These are phyloP conservation scores for Hansenula lynferdii DNA, from an alignment of 1,139 yeast species.

Conservation along the genomic window DNA sequence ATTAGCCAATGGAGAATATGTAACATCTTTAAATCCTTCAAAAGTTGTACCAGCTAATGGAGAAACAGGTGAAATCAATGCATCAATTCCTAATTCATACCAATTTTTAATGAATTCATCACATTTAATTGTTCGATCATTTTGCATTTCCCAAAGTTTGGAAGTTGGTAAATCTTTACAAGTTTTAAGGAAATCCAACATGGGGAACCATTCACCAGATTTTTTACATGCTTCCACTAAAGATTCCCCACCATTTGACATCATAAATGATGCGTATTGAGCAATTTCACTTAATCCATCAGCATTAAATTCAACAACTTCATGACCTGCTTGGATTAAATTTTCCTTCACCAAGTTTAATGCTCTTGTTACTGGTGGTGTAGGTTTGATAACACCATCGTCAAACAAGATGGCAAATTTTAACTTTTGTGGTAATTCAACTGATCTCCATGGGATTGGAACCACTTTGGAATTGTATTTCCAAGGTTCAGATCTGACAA, in stretches of 20 bases:
- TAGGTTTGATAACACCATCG: constrained; percentile 41
- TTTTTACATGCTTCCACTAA: constrained; percentile 44
- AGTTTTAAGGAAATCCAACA: constrained; percentile 31
- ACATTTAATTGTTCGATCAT: constrained; percentile 25
- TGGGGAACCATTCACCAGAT: constrained; percentile 58
- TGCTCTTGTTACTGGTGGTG: constrained; percentile 50
- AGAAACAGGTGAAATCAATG: constrained; percentile 41
- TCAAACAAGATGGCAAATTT: constrained; percentile 36
- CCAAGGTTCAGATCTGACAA: constrained; percentile 55
- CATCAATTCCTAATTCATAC: constrained; percentile 45
- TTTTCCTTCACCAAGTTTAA: constrained; percentile 30
- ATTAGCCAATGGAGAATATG: constrained; percentile 38
- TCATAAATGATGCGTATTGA: constrained; percentile 28
- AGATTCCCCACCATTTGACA: constrained; percentile 53
- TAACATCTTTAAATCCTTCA: constrained; percentile 14
- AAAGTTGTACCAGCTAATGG: constrained; percentile 38
- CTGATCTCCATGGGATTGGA: constrained; percentile 54
- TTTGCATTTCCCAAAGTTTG: constrained; percentile 46
- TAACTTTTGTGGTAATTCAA: constrained; percentile 32
- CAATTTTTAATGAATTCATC: constrained; percentile 38
- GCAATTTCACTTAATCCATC: constrained; percentile 24
- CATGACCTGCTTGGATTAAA: constrained; percentile 34
- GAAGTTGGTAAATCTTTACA: constrained; percentile 51
- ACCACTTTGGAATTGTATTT: constrained; percentile 39
- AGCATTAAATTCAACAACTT: constrained; percentile 41